phyloP scores from a whole-genome alignment of 192 early-diverging fungal species.

The Coemansia sp. region DNA sequence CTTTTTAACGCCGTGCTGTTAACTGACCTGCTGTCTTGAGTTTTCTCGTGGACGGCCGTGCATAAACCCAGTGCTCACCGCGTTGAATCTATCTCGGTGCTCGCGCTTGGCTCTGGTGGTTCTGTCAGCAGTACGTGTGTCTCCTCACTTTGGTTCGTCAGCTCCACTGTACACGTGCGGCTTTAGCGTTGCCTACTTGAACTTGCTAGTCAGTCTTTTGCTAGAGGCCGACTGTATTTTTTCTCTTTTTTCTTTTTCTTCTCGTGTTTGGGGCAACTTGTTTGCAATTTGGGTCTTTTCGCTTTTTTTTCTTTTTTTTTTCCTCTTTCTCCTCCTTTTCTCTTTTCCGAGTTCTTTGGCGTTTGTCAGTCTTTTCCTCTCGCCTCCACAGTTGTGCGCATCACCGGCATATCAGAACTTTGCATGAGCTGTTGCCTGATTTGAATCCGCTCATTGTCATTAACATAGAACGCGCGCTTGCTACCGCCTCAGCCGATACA shows the following conservation, averaged over 20 bases:
- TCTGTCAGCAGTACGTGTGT: not conserved
- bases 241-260: conserved; percentile 2
- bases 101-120: not conserved
- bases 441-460: not conserved
- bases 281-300: not conserved
- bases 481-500: not conserved
- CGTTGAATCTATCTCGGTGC: not conserved
- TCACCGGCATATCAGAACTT: not conserved
- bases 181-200: not conserved
- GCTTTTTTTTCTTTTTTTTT: conserved; percentile 2
- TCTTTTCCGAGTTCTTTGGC: not conserved
- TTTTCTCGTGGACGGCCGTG: not conserved
- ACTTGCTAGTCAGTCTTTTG: not conserved
- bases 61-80: not conserved
- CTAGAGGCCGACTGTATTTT: not conserved
- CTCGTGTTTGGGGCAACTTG: not conserved
- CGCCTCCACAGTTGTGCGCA: not conserved
- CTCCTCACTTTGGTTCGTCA: too few species aligned
- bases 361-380: not conserved
- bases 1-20: not conserved
- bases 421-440: not conserved
- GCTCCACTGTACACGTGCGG: not conserved
- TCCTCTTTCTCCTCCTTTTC: not conserved
- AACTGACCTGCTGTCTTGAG: not conserved
- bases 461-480: not conserved